Percentiles rank a stretch among this genome's conserved stretches.
Evolutionary conservation across 495 filamentous ascomycete genomes (phyloP).

Genomic region (Neohortaea acidophila): DNA sequence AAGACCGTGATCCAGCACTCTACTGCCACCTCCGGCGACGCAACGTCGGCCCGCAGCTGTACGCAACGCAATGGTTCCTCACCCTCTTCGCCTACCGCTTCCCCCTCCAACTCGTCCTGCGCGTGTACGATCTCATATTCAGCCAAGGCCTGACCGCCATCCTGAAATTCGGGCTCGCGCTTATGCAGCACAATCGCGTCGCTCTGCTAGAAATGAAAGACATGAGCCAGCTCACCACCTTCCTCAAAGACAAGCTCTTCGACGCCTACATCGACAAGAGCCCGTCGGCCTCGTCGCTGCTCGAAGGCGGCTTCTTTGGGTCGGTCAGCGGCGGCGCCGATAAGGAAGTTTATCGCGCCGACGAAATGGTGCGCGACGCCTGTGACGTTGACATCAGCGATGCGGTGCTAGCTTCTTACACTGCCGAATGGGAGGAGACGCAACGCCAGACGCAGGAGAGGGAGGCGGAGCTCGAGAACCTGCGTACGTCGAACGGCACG

Average conservation of each 20-base stretch:
- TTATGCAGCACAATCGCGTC: constrained; percentile 85
- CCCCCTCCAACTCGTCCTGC: constrained; percentile 84
- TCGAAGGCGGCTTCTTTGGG: constrained; percentile 96
- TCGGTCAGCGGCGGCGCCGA: constrained; percentile 66
- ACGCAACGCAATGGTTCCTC: constrained; percentile 97
- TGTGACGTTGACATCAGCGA: constrained; percentile 76
- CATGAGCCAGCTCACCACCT: constrained; percentile 71
- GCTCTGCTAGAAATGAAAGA: constrained; percentile 74
- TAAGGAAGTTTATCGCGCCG: constrained; percentile 89
- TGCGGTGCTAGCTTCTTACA: constrained; percentile 64
- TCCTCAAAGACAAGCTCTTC: constrained; percentile 85
- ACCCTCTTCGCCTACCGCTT: constrained; percentile 99
- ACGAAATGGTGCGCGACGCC: constrained; percentile 83
- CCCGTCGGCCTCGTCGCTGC: constrained; percentile 69
- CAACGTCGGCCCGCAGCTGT: constrained; percentile 76
- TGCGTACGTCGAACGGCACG: constrained; percentile 47
- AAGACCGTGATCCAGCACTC: constrained; percentile 84
- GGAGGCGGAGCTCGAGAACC: constrained; percentile 63
- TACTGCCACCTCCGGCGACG: constrained; percentile 88
- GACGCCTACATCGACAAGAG: constrained; percentile 93
- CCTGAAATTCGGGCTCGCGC: constrained; percentile 78
- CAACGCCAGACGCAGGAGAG: constrained; percentile 59
- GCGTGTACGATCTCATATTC: constrained; percentile 92
- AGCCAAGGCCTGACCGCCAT: constrained; percentile 88
- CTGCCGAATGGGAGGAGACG: constrained; percentile 82